phyloP scores from a whole-genome alignment of 139 green algal genomes.

The Tetradesmus lagerheimii region DNA sequence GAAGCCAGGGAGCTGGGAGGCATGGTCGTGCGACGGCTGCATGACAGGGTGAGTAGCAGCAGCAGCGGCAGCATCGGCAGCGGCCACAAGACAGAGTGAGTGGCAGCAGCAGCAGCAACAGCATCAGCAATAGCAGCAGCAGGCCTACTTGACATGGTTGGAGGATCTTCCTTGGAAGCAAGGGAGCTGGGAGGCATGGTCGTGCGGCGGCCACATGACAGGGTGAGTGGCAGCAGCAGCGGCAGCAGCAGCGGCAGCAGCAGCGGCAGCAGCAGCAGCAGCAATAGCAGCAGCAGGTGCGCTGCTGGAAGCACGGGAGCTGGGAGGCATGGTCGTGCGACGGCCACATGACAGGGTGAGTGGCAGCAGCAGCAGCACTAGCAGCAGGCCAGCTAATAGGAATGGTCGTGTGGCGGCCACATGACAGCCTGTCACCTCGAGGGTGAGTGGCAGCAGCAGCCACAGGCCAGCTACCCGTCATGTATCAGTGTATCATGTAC shows the following conservation, averaged over 20 bases:
- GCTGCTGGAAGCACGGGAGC: no score
- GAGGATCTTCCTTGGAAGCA: no score
- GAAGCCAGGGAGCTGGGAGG: constrained; percentile 83
- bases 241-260: background rate
- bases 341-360: constrained; percentile 77
- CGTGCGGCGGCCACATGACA: constrained; percentile 79
- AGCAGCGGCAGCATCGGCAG: background rate
- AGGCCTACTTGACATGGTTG: constrained; percentile 73
- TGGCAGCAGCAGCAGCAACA: no score
- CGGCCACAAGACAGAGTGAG: constrained; percentile 74
- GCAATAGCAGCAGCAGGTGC: background rate
- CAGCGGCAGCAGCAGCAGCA: background rate
- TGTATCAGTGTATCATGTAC: no score
- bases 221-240: constrained; percentile 45
- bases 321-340: constrained; percentile 74
- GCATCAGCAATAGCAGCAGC: constrained; percentile 47
- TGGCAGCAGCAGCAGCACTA: background rate
- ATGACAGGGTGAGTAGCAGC: constrained; percentile 71
- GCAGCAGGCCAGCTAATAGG: constrained; percentile 76
- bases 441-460: constrained; percentile 48
- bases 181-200: constrained; percentile 79
- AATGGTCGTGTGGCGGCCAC: constrained; percentile 72
- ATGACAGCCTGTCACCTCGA: no score
- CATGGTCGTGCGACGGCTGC: constrained; percentile 72
- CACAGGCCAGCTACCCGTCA: no score